A percentile compares a stretch with the other conserved stretches of the same genome.
phyloP scores from a whole-genome alignment of 495 filamentous ascomycete species.

The Penicillium bovifimosum region DNA sequence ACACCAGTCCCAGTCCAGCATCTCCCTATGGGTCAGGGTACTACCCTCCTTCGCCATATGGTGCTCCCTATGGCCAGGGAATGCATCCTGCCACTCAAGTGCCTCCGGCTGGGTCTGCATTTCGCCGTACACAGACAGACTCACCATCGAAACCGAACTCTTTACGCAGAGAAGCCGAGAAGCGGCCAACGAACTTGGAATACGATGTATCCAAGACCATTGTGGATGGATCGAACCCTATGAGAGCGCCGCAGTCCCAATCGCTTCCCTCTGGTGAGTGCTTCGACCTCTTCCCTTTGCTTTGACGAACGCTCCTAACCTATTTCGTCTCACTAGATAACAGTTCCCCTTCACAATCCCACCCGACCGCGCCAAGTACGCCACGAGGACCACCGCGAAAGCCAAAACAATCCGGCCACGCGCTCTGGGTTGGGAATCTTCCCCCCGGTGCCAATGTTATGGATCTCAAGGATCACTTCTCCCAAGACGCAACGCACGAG shows the following conservation, averaged over 20 bases:
- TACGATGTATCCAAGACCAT: conserved; percentile 42
- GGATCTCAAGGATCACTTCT: conserved; percentile 86
- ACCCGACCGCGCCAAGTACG: conserved; percentile 34
- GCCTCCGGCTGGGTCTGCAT: conserved; percentile 4
- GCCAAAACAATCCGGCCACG: conserved; percentile 87
- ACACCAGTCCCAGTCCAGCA: conserved; percentile 18
- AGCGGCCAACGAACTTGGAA: conserved; percentile 10
- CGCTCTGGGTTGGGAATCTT: conserved; percentile 94
- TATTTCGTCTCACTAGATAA: conserved; percentile 11
- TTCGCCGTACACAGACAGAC: conserved; percentile 1
- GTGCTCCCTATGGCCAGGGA: conserved; percentile 15
- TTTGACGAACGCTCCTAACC: neutral
- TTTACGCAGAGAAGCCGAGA: conserved; percentile 18
- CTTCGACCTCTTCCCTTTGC: neutral
- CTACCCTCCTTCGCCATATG: conserved; percentile 24
- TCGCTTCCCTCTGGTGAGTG: conserved; percentile 24
- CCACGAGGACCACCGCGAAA: conserved; percentile 88
- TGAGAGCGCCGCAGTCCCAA: conserved; percentile 16
- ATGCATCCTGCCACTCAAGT: conserved; percentile 8
- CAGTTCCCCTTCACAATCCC: conserved; percentile 12
- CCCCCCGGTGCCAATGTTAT: conserved; percentile 74
- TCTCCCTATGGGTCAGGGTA: conserved; percentile 25
- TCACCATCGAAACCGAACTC: neutral
- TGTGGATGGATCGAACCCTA: conserved; percentile 40
- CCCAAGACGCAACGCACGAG: conserved; percentile 66